Base-by-base conservation (phyloP, 306 rosid genomes). In the Rosa lucieae region DNA sequence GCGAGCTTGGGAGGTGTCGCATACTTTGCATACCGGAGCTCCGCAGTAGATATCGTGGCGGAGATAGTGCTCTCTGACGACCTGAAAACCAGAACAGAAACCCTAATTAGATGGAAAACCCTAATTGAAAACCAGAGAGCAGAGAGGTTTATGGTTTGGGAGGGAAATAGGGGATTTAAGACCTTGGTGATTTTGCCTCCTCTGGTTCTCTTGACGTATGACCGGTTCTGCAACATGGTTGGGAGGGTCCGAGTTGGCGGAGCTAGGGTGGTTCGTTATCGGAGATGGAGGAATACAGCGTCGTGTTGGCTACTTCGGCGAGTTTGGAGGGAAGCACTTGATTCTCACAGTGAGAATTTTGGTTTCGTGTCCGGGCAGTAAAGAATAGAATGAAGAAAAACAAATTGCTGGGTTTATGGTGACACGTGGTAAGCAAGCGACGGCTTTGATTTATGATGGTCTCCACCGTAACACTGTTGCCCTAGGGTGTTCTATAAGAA, bases 31-130 rank as follows among this genome's bases (percentile, higher is more conserved):
- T 72, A 80, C 82, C 5, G 93, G 90, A 74, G 92, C 87, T 39
- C 99, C 98, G 62, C 99, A 96, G 81, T 85, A 89, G 66, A 96
- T 96, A 69, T 96, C 99, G 66, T 93, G 90, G 26, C 99, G 84
- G 37, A 96, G 88, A 75, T 96, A 96, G 87, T 93, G 99, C 80
- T 96, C 99, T 84, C 97, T 86, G 42, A 91, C 91, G 75, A 90
- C 95, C 98, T 95, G 88, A 67, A 2, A 49, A 58, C 5, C 42
- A 67, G 42, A 21, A 1, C 46, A 53, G n/a, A 72, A 67, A 78
- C 48, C 81, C 75, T 11, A 53, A 35, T n/a, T 21, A 17, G 20
- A 51, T 4, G 7, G 17, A 63, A 14, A 39, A 0, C 29, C 74
- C 73, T 8, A 56, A 59, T 37, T 21, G 63, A 39, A 21, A 59